Base-by-base conservation (phyloP, 257 asterid genomes). In the Gardenia jasminoides region DNA sequence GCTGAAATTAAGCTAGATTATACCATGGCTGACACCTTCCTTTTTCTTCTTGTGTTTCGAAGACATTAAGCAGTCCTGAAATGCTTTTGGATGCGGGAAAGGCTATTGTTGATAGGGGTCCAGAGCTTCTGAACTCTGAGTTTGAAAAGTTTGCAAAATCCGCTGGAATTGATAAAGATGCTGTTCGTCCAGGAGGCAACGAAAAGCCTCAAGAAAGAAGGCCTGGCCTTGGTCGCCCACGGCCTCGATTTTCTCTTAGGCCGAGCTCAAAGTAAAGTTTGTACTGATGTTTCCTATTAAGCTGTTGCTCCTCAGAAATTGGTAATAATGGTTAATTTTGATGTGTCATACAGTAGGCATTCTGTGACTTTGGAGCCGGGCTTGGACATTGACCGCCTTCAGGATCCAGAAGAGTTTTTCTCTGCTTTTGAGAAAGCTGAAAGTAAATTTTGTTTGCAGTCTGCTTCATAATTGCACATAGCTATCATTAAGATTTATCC, bases 401-500 rank as follows among this genome's bases (percentile, higher is more conserved):
- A 81, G 79, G 97, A 93, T 73, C 97, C 99, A 22, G 91, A 89
- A 83, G 93, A 85, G 36, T 91, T 78, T 88, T 93, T 91, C 79
- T 82, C 85, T 80, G 95, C 90, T 80, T 85, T 66, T 82, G 97
- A 87, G 82, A 92, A 83, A 86, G 81, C 47, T 77, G 95, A 93
- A 84, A 85, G 99, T 96, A 94, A 88, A 56, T 54, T 31, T 71
- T 74, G 50, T 67, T 41, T 54, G 65, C 62, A 33, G 44, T 30
- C 58, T 62, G 64, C 12, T 66, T 70, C 67, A 39, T 24, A n/a
- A 13, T 71, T 83, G 50, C 58, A 59, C 58, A 13, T 28, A 20
- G 33, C 33, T 70, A 50, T 46, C 72, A 62, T 65, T 72, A 44
- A 50, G 64, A 8, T 15, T 46, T 72, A 31, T 75, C 47, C 75